Conservation (phyloP, 768 basidiomycete genomes). For the Chalciporus chontae region DNA sequence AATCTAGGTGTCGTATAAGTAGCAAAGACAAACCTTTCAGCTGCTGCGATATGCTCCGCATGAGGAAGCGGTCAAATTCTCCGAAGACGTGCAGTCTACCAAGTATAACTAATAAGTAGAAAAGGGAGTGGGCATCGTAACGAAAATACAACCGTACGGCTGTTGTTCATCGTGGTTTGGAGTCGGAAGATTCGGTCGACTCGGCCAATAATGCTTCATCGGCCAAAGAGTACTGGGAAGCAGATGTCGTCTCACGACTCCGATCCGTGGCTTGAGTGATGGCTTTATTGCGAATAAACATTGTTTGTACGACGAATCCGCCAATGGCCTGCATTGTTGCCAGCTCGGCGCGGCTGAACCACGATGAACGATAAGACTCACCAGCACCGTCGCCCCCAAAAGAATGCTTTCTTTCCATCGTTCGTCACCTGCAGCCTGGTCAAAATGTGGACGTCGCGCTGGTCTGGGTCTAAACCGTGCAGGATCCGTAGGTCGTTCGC, state of each 20-base stretch:
- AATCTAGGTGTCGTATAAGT: no score
- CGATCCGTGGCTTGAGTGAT: conserved; percentile 17
- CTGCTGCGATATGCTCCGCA: no score
- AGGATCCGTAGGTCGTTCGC: conserved; percentile 30
- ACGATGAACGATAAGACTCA: conserved; percentile 23
- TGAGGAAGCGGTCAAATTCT: no score
- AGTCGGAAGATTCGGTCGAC: conserved; percentile 1
- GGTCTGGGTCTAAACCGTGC: conserved; percentile 40
- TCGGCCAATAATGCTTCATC: conserved; percentile 28
- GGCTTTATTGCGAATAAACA: conserved; percentile 30
- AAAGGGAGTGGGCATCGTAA: background rate
- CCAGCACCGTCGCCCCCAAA: conserved; percentile 50
- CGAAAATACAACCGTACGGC: no score
- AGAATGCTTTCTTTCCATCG: conserved; percentile 65
- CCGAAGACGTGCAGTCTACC: no score
- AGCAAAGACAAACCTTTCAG: no score
- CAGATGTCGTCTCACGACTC: conserved; percentile 4
- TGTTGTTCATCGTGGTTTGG: background rate
- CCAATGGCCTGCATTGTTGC: conserved; percentile 28
- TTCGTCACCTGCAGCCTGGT: conserved; percentile 47
- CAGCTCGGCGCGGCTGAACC: background rate
- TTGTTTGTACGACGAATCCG: conserved; percentile 33
- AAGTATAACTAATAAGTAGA: background rate
- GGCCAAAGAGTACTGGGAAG: background rate
- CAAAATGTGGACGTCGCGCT: conserved; percentile 42